A percentile compares a stretch with the other conserved stretches of the same genome.
Conservation (phyloP, 306 rosid genomes). For the Castanea mollissima region DNA sequence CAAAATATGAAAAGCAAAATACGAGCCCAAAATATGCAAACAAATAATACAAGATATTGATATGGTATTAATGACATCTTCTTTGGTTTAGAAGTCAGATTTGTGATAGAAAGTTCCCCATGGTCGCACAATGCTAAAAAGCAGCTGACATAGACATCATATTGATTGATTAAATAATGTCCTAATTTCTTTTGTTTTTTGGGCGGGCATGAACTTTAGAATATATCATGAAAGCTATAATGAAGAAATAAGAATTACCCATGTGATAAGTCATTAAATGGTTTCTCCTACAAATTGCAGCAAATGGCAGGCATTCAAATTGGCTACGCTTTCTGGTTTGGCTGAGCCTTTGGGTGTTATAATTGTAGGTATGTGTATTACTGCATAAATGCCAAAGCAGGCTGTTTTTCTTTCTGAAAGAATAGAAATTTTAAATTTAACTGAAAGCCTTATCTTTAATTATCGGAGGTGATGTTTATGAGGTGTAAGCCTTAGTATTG, state of each 20-base stretch:
- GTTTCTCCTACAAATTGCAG: slow-evolving; percentile 40
- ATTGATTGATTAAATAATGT: background rate
- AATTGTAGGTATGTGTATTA: slow-evolving; percentile 71
- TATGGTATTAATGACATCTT: background rate
- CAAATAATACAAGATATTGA: background rate
- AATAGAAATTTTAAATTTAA: slow-evolving; percentile 11
- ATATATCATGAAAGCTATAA: slow-evolving; percentile 14
- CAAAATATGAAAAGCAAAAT: background rate
- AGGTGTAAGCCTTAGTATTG: slow-evolving; percentile 12
- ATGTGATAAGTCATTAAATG: slow-evolving; percentile 6
- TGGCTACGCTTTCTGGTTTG: slow-evolving; percentile 94
- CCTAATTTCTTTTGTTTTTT: background rate
- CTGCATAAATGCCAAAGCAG: slow-evolving; percentile 10
- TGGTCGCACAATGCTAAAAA: background rate
- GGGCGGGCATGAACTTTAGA: background rate
- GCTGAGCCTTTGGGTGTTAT: slow-evolving; percentile 94
- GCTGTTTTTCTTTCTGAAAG: slow-evolving; percentile 13
- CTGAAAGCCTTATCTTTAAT: slow-evolving; percentile 8
- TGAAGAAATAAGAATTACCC: slow-evolving; percentile 16
- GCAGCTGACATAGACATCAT: background rate
- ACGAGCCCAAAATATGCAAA: too few species aligned
- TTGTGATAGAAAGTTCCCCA: background rate
- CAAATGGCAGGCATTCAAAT: slow-evolving; percentile 98
- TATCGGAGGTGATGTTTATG: slow-evolving; percentile 8
- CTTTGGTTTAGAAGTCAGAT: background rate